Base-by-base conservation (phyloP, 306 rosid genomes). In the Sicyos baderoa region DNA sequence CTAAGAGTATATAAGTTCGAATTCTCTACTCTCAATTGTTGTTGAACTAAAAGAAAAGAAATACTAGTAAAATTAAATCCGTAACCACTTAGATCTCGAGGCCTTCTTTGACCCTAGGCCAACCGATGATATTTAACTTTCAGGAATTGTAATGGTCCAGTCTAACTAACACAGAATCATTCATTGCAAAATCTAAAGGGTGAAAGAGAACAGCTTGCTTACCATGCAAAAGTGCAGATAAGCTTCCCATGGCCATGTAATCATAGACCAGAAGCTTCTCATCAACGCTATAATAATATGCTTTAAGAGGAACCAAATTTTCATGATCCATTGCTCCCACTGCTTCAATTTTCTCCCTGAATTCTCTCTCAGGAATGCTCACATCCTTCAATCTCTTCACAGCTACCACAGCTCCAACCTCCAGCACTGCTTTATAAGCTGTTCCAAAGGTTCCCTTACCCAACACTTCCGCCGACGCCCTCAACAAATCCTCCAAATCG, bases 381-480 rank as follows among this genome's bases (percentile, higher is more conserved):
- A 86, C 91, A 66, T 86, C 88, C 78, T 74, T 86, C 79, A 86
- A 73, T 59, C 91, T 76, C 76, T 86, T 86, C 76, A 86, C 91
- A 73, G 91, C 88, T 61, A 83, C 82, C 22, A 80, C 80, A 35
- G 85, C 78, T 22, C 91, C 91, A 55, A 53, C 61, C 76, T 84
- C 91, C 78, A 86, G 50, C 40, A 78, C 91, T 10, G 91, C 88
- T 77, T 86, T 86, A 27, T 86, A 86, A 3, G 88, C 74, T 1
- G 91, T 86, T 42, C 91, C 91, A 76, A 80, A 86, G 0, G 88
- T 86, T 49, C 91, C 91, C 74, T 86, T 86, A 29, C 88, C 91
- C 80, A 86, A 80, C 32, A 86, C 91, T 82, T 86, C 91, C 2
- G 91, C 91, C 22, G 91, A 86, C n/a, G 91, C 91, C 54, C 91